Evolutionary conservation across 192 early-diverging fungal genomes (phyloP), one percentile per base, ranked within the genome.

Genomic region (Obelidium mucronatum): DNA sequence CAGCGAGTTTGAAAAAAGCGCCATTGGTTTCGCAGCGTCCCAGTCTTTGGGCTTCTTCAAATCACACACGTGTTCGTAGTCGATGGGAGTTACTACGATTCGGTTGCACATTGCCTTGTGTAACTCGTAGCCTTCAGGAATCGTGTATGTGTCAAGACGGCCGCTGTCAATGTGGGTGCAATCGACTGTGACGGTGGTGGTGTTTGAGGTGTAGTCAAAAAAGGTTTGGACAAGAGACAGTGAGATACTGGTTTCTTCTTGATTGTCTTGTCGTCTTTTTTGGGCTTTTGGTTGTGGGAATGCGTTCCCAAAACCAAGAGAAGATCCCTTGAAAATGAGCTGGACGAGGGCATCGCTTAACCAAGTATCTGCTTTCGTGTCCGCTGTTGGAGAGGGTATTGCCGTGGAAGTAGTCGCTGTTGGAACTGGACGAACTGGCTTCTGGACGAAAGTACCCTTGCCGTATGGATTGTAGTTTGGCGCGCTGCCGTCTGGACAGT

Each of bases 101-200:
- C 56, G 56, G 8, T 8, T 30, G 56, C 56, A 59, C 26, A 24
- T 59, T 19, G 56, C 56, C 56, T 59, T 59, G 56, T 59, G 31
- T 11, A 42, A 15, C n/a, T 24, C 34, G 36, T 35, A 65, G 37
- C 35, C 35, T 30, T 2, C 8, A 34, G 63, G 63, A 26, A 65
- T 65, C 15, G 15, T 30, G 63, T 65, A 65, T 59, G 24, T 59
- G n/a, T 59, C 56, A 15, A 15, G 48, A 11, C 48, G 48, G 1
- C 33, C 33, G 59, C 24, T 26, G 15, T 15, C 1, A 2, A 2
- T 65, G 63, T 11, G 2, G 8, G 8, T 2, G 35, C 63, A 65
- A 34, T 33, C 26, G 37, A 40, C 35, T 40, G 2, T 8, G 33
- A 65, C 31, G 31, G 8, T 48, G 8, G 44, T 48, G 11, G 44